Evolutionary conservation across 2,329 filamentous ascomycete species (phyloP).

Genomic region (Fusarium pininemorale): DNA sequence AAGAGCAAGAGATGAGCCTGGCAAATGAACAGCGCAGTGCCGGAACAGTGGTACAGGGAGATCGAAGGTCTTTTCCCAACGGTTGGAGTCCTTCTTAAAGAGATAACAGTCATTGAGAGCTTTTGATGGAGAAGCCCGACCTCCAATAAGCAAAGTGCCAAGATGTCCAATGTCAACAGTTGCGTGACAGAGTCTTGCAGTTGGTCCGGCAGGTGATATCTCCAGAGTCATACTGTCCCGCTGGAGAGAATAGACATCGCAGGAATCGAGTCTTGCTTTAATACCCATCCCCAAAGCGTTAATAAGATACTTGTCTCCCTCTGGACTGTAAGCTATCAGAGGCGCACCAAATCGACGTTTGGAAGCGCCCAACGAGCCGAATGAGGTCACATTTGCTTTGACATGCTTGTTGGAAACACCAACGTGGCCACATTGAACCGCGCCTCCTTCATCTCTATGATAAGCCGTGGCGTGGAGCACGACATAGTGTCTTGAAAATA

Average conservation of each 20-base stretch:
- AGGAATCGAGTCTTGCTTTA: constrained; percentile 58
- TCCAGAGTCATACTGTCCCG: constrained; percentile 30
- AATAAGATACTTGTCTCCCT: constrained; percentile 56
- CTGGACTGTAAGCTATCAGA: constrained; percentile 51
- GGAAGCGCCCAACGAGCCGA: constrained; percentile 23
- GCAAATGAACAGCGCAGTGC: constrained; percentile 70
- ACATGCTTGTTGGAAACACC: not conserved
- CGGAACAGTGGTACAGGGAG: constrained; percentile 79
- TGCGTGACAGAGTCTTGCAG: constrained; percentile 76
- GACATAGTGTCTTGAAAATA: constrained; percentile 88
- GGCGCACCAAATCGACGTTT: constrained; percentile 70
- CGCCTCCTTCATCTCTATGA: not conserved
- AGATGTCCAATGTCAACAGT: constrained; percentile 70
- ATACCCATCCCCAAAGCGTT: constrained; percentile 57
- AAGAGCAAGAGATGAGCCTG: constrained; percentile 61
- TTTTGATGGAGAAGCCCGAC: constrained; percentile 77
- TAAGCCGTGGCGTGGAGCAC: constrained; percentile 68
- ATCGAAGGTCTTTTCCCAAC: constrained; percentile 71
- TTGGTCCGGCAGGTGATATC: constrained; percentile 45
- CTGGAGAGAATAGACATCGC: constrained; percentile 57
- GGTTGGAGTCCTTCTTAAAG: constrained; percentile 59
- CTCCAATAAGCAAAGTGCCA: constrained; percentile 75
- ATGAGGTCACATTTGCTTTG: constrained; percentile 14
- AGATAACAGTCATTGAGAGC: constrained; percentile 81
- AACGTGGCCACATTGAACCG: not conserved